Evolutionary conservation across 768 basidiomycete genomes (phyloP), one percentile per base, ranked within the genome.

Genomic region (Auriscalpium microsporum): DNA sequence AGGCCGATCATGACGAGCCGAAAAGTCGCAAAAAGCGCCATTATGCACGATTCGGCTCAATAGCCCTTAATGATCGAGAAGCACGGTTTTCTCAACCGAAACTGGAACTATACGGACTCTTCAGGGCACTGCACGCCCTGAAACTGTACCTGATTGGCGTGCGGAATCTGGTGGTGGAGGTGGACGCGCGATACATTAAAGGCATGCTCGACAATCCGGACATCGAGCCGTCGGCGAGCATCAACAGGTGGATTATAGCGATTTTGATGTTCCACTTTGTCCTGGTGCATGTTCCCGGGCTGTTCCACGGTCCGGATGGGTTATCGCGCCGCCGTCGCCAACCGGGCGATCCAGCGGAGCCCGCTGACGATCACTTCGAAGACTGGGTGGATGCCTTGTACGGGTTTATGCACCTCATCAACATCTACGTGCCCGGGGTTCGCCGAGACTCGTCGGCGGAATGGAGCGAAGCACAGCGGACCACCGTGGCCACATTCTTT

Each of bases 241-340:
- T 75, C 2, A 77, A 77, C 46, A 48, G 71, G 8, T 78, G 76
- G 76, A 73, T 78, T 36, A 67, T 68, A 0, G 68, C 60, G 1
- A 75, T 78, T 13, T 62, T 70, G 0, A 53, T 73, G 0, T 76
- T 73, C 55, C 56, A 69, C 38, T 73, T 75, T 61, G 60, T 58
- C 3, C 57, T 77, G 1, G 54, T 64, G 0, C 76, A 78, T 50
- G 64, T 78, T 7, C 70, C 72, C 0, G 67, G 57, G 0, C 50
- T 58, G 1, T 56, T 62, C 28, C 49, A 54, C 16, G 64, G 67
- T 0, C 67, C 71, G 0, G 70, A 75, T 53, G 69, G 68, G 2
- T 53, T 73, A 0, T 73, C 68, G 0, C 48, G 68, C 8, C 44
- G 49, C 3, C 21, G 46, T 1, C 1, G 46, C 6, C 9, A 17